Percentiles rank a stretch among this genome's conserved stretches.
These are phyloP conservation scores for Metschnikowia chrysomelidarum DNA, from an alignment of 805 yeast species.

Conservation along the genomic window DNA sequence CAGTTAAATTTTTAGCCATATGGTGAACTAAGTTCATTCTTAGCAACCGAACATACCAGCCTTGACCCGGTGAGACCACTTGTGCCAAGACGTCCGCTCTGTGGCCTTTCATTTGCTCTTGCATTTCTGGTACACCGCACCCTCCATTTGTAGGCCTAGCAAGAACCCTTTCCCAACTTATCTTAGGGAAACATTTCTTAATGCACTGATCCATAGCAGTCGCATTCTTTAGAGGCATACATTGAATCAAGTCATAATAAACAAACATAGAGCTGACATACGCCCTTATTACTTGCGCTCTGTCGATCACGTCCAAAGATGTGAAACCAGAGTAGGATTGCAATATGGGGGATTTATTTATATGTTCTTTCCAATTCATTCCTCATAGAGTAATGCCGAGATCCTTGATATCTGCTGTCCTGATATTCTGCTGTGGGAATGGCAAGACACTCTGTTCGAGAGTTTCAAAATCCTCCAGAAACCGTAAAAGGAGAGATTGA, in stretches of 20 bases:
- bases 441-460: conserved; percentile 1
- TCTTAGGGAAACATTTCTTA: not conserved
- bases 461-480: not conserved
- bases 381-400: conserved; percentile 2
- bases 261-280: not conserved
- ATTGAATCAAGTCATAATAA: conserved; percentile 1
- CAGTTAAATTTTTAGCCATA: conserved; percentile 5
- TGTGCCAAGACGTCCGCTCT: conserved; percentile 1
- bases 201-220: conserved; percentile 3
- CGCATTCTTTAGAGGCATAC: conserved; percentile 1
- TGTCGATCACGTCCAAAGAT: not conserved
- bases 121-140: conserved; percentile 2
- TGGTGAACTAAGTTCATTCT: conserved; percentile 2
- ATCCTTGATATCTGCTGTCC: conserved; percentile 1
- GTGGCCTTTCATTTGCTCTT: conserved; percentile 3
- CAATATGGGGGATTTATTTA: not conserved
- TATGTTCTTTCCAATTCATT: conserved; percentile 1
- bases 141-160: conserved; percentile 3
- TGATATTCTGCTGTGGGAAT: not conserved
- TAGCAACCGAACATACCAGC: conserved; percentile 1
- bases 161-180: not conserved
- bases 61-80: not conserved
- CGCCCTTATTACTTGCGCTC: not conserved
- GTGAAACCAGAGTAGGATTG: not conserved
- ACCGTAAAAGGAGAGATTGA: not conserved